phyloP scores from a whole-genome alignment of 1,284 basidiomycete genomes.

The Anthracocystis panici-leucophaei region DNA sequence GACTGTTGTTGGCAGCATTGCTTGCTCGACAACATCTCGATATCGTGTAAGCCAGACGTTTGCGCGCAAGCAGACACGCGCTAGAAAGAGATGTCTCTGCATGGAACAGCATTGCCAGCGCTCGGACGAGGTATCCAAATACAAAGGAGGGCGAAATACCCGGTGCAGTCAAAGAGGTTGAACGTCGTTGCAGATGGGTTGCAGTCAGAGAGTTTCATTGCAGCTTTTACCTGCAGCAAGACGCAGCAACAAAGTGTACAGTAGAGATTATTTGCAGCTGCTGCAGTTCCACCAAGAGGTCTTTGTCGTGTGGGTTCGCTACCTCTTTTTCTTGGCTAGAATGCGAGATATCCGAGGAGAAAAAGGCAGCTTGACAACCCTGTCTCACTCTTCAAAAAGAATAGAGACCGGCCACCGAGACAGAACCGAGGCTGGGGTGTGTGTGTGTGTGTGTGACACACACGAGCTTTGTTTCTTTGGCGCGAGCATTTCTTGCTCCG shows the following conservation, averaged over 20 bases:
- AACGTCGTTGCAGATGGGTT: background rate
- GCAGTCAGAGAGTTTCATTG: background rate
- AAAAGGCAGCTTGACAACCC: too few species aligned
- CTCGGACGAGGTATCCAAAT: too few species aligned
- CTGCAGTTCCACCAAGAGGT: background rate
- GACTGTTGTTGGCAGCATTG: background rate
- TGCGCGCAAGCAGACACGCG: too few species aligned
- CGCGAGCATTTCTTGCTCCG: too few species aligned
- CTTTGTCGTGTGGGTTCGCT: background rate
- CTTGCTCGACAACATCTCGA: background rate
- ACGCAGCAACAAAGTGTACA: background rate
- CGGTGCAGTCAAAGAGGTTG: slow-evolving; percentile 1
- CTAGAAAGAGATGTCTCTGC: too few species aligned
- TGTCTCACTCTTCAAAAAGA: too few species aligned
- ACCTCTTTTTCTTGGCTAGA: background rate
- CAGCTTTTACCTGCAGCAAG: background rate
- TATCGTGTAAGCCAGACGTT: background rate
- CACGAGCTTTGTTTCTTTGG: too few species aligned
- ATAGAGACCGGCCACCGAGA: too few species aligned
- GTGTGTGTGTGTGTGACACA: too few species aligned
- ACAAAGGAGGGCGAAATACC: too few species aligned
- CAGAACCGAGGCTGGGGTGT: too few species aligned
- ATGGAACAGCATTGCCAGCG: too few species aligned
- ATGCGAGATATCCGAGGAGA: background rate
- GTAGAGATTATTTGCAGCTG: background rate